phyloP scores from a whole-genome alignment of 345 rosid genomes.

The Abelmoschus esculentus region DNA sequence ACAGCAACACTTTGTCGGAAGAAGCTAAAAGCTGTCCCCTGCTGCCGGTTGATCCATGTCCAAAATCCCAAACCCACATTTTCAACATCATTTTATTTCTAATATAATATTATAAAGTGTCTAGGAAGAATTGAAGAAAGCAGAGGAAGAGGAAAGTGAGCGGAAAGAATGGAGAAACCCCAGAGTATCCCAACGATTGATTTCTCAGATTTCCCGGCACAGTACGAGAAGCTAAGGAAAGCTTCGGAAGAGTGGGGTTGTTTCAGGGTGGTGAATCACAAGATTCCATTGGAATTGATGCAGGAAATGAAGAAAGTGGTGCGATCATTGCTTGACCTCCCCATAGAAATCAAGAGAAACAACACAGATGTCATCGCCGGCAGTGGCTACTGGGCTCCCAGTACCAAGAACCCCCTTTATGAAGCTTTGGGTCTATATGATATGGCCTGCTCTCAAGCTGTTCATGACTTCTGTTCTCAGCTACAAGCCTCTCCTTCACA shows the following conservation, averaged over 20 bases:
- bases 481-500: slow-evolving; percentile 57
- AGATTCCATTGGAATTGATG: slow-evolving; percentile 37
- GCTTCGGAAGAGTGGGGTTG: slow-evolving; percentile 78
- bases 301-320: slow-evolving; percentile 61
- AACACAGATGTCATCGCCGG: slow-evolving; percentile 57
- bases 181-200: slow-evolving; percentile 37
- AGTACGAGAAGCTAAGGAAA: slow-evolving; percentile 35
- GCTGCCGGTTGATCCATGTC: no score
- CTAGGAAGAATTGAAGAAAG: neutral
- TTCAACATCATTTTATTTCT: neutral
- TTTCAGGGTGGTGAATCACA: slow-evolving; percentile 68
- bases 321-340: slow-evolving; percentile 56
- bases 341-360: slow-evolving; percentile 47
- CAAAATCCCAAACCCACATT: neutral
- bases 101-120: neutral
- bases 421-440: slow-evolving; percentile 79
- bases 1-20: neutral
- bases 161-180: neutral
- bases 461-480: slow-evolving; percentile 53
- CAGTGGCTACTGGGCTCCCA: slow-evolving; percentile 63
- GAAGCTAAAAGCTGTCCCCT: neutral
- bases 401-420: slow-evolving; percentile 56
- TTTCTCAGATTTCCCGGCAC: slow-evolving; percentile 34
- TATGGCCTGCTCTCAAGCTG: slow-evolving; percentile 53
- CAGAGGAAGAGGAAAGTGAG: neutral